These are phyloP conservation scores for Naganishia onofrii DNA, from an alignment of 768 basidiomycete genomes.

Conservation along the genomic window DNA sequence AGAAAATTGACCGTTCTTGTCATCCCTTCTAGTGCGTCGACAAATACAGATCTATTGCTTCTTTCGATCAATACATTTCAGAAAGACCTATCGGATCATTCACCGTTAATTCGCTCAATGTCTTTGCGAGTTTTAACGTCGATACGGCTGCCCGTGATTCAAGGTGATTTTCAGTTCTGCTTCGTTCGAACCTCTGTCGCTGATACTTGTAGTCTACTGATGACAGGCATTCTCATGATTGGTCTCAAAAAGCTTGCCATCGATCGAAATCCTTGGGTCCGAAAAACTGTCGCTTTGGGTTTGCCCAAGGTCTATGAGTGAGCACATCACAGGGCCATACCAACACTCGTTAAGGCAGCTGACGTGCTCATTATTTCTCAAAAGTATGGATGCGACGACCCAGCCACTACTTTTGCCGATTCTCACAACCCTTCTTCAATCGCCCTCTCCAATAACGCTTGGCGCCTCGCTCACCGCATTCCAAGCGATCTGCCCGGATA, in stretches of 20 bases:
- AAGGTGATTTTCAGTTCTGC: constrained; percentile 35
- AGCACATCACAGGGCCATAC: too few relatives aligned
- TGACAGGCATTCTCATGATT: constrained; percentile 55
- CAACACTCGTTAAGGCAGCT: too few relatives aligned
- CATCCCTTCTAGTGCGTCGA: constrained; percentile 61
- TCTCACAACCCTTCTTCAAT: constrained; percentile 56
- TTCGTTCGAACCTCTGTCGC: not conserved
- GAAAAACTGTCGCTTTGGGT: constrained; percentile 87
- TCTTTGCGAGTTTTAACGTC: constrained; percentile 88
- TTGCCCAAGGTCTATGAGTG: constrained; percentile 80
- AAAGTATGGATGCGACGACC: constrained; percentile 72
- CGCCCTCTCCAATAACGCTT: constrained; percentile 80
- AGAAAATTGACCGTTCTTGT: not conserved
- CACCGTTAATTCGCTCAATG: constrained; percentile 93
- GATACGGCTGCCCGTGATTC: constrained; percentile 85
- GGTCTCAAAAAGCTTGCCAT: constrained; percentile 88
- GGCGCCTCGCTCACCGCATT: constrained; percentile 85
- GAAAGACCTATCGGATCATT: constrained; percentile 86
- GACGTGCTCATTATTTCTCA: not conserved
- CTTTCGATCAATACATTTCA: constrained; percentile 98
- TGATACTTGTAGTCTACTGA: too few relatives aligned
- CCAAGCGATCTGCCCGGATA: constrained; percentile 76
- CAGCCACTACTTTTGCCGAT: constrained; percentile 60
- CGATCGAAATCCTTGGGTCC: constrained; percentile 89
- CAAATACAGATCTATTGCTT: constrained; percentile 89